These are phyloP conservation scores for Psilocybe azurescens DNA, from an alignment of 768 basidiomycete genomes.

Conservation along the genomic window DNA sequence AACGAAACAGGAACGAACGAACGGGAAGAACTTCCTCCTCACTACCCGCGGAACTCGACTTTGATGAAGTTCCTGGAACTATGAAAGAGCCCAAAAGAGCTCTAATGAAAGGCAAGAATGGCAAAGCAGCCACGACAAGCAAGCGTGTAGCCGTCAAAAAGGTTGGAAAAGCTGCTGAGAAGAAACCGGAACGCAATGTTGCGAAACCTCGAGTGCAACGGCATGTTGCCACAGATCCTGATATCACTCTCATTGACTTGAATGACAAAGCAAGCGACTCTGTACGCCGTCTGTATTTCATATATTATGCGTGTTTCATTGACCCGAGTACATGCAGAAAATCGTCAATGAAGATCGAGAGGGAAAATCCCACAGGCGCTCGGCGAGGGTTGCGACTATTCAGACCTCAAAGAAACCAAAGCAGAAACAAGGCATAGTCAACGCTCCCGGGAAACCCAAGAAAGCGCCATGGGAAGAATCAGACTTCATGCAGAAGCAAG, in stretches of 20 bases:
- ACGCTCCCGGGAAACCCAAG: conserved; percentile 24
- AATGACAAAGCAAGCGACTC: neutral
- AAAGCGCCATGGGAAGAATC: conserved; percentile 37
- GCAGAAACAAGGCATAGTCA: neutral
- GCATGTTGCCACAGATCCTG: conserved; percentile 6
- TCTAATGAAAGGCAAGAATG: conserved; percentile 36
- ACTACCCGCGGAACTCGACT: conserved; percentile 4
- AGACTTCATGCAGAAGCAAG: conserved; percentile 16
- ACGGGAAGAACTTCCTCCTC: neutral
- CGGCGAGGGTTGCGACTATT: conserved; percentile 12
- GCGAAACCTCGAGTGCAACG: neutral
- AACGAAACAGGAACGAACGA: conserved; percentile 10
- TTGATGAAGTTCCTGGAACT: conserved; percentile 19
- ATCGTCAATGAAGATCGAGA: neutral
- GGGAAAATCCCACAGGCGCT: conserved; percentile 10
- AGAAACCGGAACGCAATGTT: neutral
- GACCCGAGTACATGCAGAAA: neutral
- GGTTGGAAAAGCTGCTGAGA: neutral
- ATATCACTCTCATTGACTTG: conserved; percentile 8
- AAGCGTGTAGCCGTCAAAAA: conserved; percentile 7
- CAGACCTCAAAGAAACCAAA: neutral
- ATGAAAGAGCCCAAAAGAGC: neutral
- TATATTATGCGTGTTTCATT: neutral
- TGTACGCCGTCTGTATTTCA: neutral
- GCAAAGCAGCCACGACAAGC: conserved; percentile 18